Base-by-base conservation (phyloP, 1,284 basidiomycete species). In the Moesziomyces globuligerus region DNA sequence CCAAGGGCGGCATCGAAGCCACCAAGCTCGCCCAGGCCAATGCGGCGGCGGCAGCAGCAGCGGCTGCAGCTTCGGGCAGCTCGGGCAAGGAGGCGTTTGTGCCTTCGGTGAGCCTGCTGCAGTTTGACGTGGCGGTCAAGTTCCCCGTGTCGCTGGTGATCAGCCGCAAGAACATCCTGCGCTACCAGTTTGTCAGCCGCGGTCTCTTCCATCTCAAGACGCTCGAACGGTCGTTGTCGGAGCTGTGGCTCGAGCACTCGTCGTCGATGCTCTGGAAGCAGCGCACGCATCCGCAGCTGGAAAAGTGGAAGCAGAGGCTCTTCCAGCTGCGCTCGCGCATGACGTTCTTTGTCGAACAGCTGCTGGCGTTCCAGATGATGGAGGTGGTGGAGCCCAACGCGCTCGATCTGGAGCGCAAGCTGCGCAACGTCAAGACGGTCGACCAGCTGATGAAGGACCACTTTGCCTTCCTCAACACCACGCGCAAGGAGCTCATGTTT, bases 51-150 rank as follows among this genome's bases (percentile, higher is more conserved):
- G 26, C 50, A 36, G 44, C 73, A 41, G 72, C 80, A 1, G 52
- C 64, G 0, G 49, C 61, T 0, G 50, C 37, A 23, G 34, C 58
- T 10, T 26, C 65, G 3, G 48, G 43, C 21, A 44, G 53, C 10
- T 46, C 85, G 85, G 60, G 85, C 85, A 24, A 77, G 75, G 41
- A 87, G 84, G 36, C 47, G 13, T 51, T 73, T 21, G 78, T 78
- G 11, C 56, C 55, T 3, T 48, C 59, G 23, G 52, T 80, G 18
- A 73, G 75, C 18, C 45, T 82, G 45, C 48, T 82, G 10, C 75
- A 81, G 38, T 82, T 82, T 36, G 80, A 81, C 46, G 56, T 82
- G 7, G 60, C 74, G 13, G 78, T 81, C 57, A 74, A 81, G 59
- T 82, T 82, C 43, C 80, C 80, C 21, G 74, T 80, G 6, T 81